phyloP scores from a whole-genome alignment of 257 asterid species.

The Ballota nigra region DNA sequence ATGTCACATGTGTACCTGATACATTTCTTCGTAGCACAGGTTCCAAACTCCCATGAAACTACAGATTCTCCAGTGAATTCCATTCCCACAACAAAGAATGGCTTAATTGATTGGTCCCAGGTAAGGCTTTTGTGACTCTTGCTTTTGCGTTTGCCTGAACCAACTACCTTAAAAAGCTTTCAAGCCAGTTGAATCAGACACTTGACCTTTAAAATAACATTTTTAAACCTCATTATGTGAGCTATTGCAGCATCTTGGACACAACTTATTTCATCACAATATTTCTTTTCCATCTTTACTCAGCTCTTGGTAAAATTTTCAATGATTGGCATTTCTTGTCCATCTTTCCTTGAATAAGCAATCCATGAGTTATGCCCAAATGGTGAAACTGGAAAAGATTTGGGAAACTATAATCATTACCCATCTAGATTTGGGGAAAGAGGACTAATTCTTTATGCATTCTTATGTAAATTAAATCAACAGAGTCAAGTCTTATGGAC shows the following conservation, averaged over 20 bases:
- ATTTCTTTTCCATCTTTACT: neutral
- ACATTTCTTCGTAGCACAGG: slow-evolving; percentile 44
- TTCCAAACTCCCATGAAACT: slow-evolving; percentile 67
- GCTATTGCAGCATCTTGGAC: neutral
- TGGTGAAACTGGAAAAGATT: neutral
- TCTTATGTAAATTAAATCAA: neutral
- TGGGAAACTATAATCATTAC: neutral
- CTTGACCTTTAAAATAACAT: neutral
- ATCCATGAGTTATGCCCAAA: neutral
- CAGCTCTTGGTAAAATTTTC: neutral
- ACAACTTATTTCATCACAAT: neutral
- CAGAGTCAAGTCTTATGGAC: neutral
- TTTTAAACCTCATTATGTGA: neutral
- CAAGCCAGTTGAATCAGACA: slow-evolving; percentile 8
- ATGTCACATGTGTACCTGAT: slow-evolving; percentile 11
- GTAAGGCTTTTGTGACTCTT: slow-evolving; percentile 37
- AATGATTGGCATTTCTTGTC: neutral
- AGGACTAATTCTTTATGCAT: slow-evolving; percentile 10
- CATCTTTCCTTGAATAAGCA: neutral
- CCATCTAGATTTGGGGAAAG: neutral
- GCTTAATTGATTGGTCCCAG: slow-evolving; percentile 93
- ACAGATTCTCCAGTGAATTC: slow-evolving; percentile 60
- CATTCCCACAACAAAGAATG: slow-evolving; percentile 75
- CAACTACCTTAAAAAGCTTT: neutral
- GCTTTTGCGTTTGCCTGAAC: slow-evolving; percentile 3